Evolutionary conservation across 768 basidiomycete genomes (phyloP).

Genomic region (Lentinus tigrinus): DNA sequence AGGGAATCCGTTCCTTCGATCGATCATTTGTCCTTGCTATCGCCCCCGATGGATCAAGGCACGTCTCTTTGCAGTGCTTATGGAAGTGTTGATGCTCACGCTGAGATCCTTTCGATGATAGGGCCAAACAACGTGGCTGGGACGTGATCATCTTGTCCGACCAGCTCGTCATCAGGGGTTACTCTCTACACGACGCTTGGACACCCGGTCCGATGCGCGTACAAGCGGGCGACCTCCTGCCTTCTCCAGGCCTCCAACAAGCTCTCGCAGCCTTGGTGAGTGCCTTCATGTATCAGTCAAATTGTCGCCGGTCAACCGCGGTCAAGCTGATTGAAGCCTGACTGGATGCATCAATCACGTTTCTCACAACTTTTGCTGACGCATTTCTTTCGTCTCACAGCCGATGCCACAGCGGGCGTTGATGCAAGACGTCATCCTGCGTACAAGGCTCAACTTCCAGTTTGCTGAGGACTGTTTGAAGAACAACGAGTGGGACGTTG

Average conservation of each 20-base stretch:
- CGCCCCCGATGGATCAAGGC: constrained; percentile 82
- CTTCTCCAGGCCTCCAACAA: constrained; percentile 39
- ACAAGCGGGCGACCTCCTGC: constrained; percentile 45
- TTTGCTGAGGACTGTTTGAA: constrained; percentile 84
- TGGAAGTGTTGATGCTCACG: constrained; percentile 12
- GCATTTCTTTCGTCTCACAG: constrained; percentile 36
- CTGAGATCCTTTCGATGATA: constrained; percentile 28
- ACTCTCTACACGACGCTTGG: constrained; percentile 83
- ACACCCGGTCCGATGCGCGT: constrained; percentile 70
- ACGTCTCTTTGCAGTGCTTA: constrained; percentile 33
- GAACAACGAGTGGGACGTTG: constrained; percentile 83
- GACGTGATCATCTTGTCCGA: constrained; percentile 89
- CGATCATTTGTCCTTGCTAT: constrained; percentile 86
- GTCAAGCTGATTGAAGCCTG: background rate
- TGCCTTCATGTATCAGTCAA: constrained; percentile 9
- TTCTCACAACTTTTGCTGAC: constrained; percentile 2
- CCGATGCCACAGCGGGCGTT: constrained; percentile 68
- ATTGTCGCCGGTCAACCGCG: constrained; percentile 1
- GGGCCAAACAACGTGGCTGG: constrained; percentile 86
- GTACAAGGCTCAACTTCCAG: constrained; percentile 76
- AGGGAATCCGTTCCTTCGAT: constrained; percentile 90
- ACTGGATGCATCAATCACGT: background rate
- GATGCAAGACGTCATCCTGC: constrained; percentile 66
- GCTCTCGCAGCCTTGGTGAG: constrained; percentile 56
- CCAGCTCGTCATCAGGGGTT: constrained; percentile 78